These are phyloP conservation scores for Yamadazyma conglobata DNA, from an alignment of 1,139 yeast species.

Conservation along the genomic window DNA sequence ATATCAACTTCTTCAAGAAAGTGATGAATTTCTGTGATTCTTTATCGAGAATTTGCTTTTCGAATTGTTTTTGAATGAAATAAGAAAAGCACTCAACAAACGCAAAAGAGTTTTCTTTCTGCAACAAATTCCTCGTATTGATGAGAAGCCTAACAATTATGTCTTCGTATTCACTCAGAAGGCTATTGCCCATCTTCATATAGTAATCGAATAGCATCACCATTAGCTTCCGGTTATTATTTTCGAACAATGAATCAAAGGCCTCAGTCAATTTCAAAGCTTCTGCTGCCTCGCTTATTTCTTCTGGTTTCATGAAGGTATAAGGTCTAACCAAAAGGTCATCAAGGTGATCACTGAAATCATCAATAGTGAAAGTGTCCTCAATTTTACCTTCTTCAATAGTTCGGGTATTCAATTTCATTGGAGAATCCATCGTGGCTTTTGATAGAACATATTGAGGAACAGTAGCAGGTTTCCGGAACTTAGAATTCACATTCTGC, in stretches of 20 bases:
- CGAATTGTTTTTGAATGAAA: conserved; percentile 12
- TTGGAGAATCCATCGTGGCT: conserved; percentile 34
- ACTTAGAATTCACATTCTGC: conserved; percentile 3
- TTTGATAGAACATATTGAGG: conserved; percentile 20
- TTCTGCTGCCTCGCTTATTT: conserved; percentile 5
- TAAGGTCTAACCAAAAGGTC: conserved; percentile 14
- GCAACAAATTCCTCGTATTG: conserved; percentile 17
- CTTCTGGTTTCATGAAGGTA: conserved; percentile 11
- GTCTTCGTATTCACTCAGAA: conserved; percentile 9
- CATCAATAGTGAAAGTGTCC: conserved; percentile 23
- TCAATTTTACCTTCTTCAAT: conserved; percentile 14
- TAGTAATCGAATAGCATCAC: conserved; percentile 14
- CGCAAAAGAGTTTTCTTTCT: conserved; percentile 11
- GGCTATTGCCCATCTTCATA: conserved; percentile 7
- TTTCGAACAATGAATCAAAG: conserved; percentile 7
- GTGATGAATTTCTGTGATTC: conserved; percentile 5
- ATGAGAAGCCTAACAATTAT: conserved; percentile 17
- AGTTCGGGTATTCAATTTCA: conserved; percentile 27
- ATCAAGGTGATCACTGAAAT: conserved; percentile 29
- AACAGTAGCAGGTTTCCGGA: conserved; percentile 9
- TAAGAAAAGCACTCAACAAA: conserved; percentile 14
- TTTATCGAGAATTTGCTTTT: conserved; percentile 5
- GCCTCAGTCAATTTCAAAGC: conserved; percentile 10
- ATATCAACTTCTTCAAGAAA: conserved; percentile 10
- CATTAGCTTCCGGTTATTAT: conserved; percentile 10